phyloP scores from a whole-genome alignment of 192 early-diverging fungal genomes.

The Geranomyces variabilis region DNA sequence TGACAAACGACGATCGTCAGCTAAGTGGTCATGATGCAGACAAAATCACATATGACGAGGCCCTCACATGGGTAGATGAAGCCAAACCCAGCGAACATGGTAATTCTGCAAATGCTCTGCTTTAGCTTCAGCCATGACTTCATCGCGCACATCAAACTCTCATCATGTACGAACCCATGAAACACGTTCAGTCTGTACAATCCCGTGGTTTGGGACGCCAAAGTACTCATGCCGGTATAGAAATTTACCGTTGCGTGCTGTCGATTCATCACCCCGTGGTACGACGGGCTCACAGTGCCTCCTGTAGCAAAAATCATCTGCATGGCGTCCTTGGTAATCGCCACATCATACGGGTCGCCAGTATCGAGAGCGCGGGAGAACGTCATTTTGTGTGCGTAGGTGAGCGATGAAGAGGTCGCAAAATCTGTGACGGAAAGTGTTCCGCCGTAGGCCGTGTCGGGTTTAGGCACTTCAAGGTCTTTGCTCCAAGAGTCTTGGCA shows the following conservation, averaged over 20 bases:
- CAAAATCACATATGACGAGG: too few relatives aligned
- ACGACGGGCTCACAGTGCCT: conserved; percentile 4
- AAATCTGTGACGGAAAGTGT: conserved; percentile 15
- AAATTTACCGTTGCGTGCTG: conserved; percentile 31
- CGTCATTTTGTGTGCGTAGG: conserved; percentile 9
- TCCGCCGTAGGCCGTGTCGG: conserved; percentile 28
- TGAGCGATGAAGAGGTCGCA: conserved; percentile 8
- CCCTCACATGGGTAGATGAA: conserved; percentile 34
- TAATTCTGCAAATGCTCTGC: background rate
- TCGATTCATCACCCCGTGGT: conserved; percentile 36
- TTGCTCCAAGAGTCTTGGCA: conserved; percentile 41
- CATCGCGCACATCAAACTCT: conserved; percentile 25
- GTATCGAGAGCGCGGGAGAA: conserved; percentile 35
- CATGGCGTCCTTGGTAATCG: conserved; percentile 27
- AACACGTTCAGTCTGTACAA: conserved; percentile 31
- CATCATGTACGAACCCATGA: conserved; percentile 28
- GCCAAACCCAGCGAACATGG: conserved; percentile 12
- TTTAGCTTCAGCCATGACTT: background rate
- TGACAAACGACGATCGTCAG: background rate
- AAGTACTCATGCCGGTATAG: conserved; percentile 5
- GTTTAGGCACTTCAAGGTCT: conserved; percentile 10
- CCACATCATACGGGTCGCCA: conserved; percentile 31
- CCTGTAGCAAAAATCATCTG: conserved; percentile 38
- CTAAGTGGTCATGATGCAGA: too few relatives aligned
- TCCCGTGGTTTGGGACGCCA: background rate